A percentile compares a stretch with the other conserved stretches of the same genome.
Evolutionary conservation across 495 filamentous ascomycete species (phyloP).

Genomic region (Peziza echinospora): DNA sequence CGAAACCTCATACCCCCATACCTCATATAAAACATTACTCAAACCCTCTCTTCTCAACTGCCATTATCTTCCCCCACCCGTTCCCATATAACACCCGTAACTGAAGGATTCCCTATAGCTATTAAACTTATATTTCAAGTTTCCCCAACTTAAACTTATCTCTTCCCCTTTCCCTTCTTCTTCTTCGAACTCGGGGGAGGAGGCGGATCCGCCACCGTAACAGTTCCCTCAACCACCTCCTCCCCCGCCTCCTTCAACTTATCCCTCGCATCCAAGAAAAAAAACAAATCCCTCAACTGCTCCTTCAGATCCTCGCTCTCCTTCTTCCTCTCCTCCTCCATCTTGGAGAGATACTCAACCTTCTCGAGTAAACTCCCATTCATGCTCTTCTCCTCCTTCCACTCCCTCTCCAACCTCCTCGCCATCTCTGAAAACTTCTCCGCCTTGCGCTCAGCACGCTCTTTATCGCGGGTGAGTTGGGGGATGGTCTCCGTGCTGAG

Average conservation of each 20-base stretch:
- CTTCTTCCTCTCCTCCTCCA: slow-evolving; percentile 31
- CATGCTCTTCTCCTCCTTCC: slow-evolving; percentile 74
- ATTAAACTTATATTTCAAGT: too few species aligned
- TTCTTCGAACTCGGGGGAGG: slow-evolving; percentile 5
- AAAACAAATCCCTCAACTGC: slow-evolving; percentile 71
- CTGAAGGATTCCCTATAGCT: too few species aligned
- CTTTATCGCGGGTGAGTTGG: slow-evolving; percentile 44
- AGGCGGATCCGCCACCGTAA: slow-evolving; percentile 16
- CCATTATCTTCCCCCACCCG: too few species aligned
- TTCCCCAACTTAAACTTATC: too few species aligned
- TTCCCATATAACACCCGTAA: too few species aligned
- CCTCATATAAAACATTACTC: too few species aligned
- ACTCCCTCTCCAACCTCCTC: slow-evolving; percentile 48
- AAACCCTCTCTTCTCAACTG: too few species aligned
- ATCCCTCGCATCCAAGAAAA: slow-evolving; percentile 69
- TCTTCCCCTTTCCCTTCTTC: slow-evolving; percentile 14
- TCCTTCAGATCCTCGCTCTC: slow-evolving; percentile 49
- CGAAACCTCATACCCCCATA: too few species aligned
- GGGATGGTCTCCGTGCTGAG: slow-evolving; percentile 39
- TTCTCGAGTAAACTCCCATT: slow-evolving; percentile 55
- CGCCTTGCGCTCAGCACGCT: slow-evolving; percentile 42
- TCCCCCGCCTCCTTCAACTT: slow-evolving; percentile 50
- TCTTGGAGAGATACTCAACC: slow-evolving; percentile 41
- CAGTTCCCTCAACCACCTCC: slow-evolving; percentile 32
- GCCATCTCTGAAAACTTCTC: slow-evolving; percentile 55